phyloP scores from a whole-genome alignment of 164 flowering plant genomes.

The Cinnamomum micranthum region DNA sequence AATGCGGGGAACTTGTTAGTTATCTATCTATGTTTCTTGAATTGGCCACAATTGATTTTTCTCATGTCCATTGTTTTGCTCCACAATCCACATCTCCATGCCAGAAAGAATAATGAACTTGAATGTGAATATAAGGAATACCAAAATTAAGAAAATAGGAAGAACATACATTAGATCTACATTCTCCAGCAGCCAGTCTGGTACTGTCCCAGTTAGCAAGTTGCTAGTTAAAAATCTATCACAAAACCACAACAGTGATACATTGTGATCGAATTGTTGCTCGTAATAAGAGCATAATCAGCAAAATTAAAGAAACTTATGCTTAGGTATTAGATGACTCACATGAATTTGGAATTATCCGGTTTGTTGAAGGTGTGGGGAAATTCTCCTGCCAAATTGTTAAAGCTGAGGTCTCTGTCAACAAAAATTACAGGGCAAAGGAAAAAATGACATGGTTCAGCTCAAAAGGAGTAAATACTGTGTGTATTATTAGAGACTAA shows the following conservation, averaged over 20 bases:
- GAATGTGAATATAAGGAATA: not conserved
- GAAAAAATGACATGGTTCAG: not conserved
- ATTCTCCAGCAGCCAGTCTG: slow-evolving; percentile 40
- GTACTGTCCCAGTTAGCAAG: slow-evolving; percentile 48
- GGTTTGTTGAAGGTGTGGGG: slow-evolving; percentile 29
- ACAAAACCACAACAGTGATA: not conserved
- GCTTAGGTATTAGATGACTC: slow-evolving; percentile 16
- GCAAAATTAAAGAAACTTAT: not conserved
- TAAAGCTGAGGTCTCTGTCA: slow-evolving; percentile 71
- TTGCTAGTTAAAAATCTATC: slow-evolving; percentile 50
- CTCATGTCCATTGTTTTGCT: not conserved
- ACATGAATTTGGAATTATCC: slow-evolving; percentile 29
- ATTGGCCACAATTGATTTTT: too few species aligned
- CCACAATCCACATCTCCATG: not conserved
- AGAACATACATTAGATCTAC: slow-evolving; percentile 39
- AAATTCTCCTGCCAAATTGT: slow-evolving; percentile 52
- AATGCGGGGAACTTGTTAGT: too few species aligned
- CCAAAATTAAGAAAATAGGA: not conserved
- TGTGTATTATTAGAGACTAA: too few species aligned
- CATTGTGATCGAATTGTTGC: not conserved
- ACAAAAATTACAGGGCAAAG: not conserved
- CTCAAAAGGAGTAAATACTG: not conserved
- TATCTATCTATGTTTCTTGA: too few species aligned
- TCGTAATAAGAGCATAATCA: not conserved
- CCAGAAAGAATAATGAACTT: too few species aligned